These are phyloP conservation scores for Nowakowskiella sp. DNA, from an alignment of 192 early-diverging fungal species.

Conservation along the genomic window DNA sequence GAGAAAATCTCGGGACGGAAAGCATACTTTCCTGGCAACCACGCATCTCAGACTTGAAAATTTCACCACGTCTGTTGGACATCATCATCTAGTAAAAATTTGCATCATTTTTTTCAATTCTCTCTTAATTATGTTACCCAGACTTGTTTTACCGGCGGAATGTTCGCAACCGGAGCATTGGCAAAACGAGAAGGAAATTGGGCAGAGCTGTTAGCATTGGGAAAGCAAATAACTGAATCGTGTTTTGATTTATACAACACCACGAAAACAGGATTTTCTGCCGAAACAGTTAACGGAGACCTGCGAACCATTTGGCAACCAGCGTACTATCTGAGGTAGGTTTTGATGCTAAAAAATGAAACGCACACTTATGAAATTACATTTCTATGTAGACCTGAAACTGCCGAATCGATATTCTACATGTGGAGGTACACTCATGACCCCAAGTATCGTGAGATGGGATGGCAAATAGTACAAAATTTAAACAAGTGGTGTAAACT, in stretches of 20 bases:
- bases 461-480: slow-evolving; percentile 69
- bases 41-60: no score
- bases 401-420: slow-evolving; percentile 16
- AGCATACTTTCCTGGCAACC: no score
- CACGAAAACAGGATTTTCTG: slow-evolving; percentile 64
- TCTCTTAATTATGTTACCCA: slow-evolving; percentile 30
- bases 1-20: no score
- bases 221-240: slow-evolving; percentile 20
- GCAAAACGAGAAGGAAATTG: slow-evolving; percentile 22
- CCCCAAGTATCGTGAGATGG: slow-evolving; percentile 20
- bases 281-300: slow-evolving; percentile 57
- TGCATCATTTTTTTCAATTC: no score
- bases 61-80: no score
- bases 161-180: slow-evolving; percentile 54
- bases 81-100: no score
- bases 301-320: no score
- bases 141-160: slow-evolving; percentile 62
- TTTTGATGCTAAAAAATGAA: no score
- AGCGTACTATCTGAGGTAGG: no score
- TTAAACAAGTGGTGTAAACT: slow-evolving; percentile 61
- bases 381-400: slow-evolving; percentile 17
- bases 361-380: no score
- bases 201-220: slow-evolving; percentile 23
- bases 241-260: slow-evolving; percentile 56
- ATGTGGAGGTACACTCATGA: slow-evolving; percentile 12